Conservation (phyloP, 305 asterid genomes). For the Fraxinus platypoda region DNA sequence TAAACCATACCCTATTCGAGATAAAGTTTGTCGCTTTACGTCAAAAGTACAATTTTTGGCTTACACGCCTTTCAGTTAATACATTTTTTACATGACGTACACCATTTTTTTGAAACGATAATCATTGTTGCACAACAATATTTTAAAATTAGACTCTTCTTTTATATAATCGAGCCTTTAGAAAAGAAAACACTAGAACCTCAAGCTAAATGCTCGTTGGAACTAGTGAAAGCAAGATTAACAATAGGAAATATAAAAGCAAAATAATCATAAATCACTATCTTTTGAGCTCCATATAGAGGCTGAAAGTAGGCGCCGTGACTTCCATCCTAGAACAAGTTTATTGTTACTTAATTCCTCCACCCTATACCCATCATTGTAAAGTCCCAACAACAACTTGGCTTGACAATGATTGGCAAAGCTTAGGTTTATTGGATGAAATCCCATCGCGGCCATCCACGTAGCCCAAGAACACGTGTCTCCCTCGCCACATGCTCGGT, state of each 20-base stretch:
- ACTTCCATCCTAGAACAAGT: conserved; percentile 74
- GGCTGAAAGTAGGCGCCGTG: conserved; percentile 72
- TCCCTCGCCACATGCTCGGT: conserved; percentile 31
- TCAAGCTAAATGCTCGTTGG: neutral
- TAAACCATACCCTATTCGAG: neutral
- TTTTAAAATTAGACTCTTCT: neutral
- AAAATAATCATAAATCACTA: conserved; percentile 28
- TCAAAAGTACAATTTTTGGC: too few relatives aligned
- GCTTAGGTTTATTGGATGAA: conserved; percentile 41
- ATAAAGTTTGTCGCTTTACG: too few relatives aligned
- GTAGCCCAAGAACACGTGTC: conserved; percentile 52
- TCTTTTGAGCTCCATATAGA: conserved; percentile 65
- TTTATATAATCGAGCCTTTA: neutral
- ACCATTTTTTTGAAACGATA: neutral
- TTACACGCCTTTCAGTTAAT: neutral
- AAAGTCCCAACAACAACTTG: conserved; percentile 58
- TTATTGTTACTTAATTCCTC: conserved; percentile 60
- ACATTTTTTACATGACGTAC: neutral
- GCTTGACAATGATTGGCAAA: conserved; percentile 84
- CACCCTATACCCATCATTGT: conserved; percentile 72
- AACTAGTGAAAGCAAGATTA: neutral
- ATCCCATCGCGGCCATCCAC: conserved; percentile 55
- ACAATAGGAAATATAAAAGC: neutral
- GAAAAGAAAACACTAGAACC: neutral
- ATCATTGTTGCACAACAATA: neutral